phyloP scores from a whole-genome alignment of 169 alveolate genomes.

The Cryptosporidium sp. region DNA sequence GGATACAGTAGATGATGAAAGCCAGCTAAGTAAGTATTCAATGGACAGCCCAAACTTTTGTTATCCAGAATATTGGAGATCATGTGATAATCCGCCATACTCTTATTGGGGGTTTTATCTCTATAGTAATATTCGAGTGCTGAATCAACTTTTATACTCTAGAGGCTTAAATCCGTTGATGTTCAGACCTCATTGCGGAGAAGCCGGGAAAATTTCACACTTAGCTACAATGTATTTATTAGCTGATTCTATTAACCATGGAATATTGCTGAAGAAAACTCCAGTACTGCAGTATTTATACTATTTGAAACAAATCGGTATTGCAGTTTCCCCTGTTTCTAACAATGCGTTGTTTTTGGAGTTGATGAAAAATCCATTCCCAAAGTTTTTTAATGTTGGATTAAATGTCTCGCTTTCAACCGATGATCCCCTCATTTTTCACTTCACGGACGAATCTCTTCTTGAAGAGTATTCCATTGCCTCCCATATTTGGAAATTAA shows the following conservation, averaged over 20 bases:
- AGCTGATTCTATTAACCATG: constrained; percentile 92
- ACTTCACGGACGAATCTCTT: constrained; percentile 91
- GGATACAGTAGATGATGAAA: constrained; percentile 90
- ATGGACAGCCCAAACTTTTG: constrained; percentile 81
- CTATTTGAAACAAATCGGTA: constrained; percentile 91
- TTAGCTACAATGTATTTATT: constrained; percentile 88
- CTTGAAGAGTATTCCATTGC: constrained; percentile 93
- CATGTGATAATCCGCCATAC: constrained; percentile 90
- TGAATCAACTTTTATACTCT: constrained; percentile 86
- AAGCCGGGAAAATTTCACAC: constrained; percentile 90
- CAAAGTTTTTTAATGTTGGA: constrained; percentile 88
- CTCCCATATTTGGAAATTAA: constrained; percentile 87
- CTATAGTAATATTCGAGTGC: constrained; percentile 87
- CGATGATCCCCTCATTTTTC: constrained; percentile 95
- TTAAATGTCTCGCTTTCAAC: constrained; percentile 92
- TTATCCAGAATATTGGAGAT: constrained; percentile 84
- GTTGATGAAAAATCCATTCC: constrained; percentile 89
- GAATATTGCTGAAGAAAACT: constrained; percentile 85
- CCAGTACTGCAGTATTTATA: constrained; percentile 90
- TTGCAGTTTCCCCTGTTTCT: constrained; percentile 93
- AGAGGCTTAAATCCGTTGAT: constrained; percentile 86
- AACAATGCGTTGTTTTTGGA: constrained; percentile 88
- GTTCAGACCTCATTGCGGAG: constrained; percentile 95
- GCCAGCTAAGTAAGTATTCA: constrained; percentile 78
- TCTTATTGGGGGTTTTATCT: constrained; percentile 92